Base-by-base conservation (phyloP, 495 filamentous ascomycete species). In the Penicillium daleae region DNA sequence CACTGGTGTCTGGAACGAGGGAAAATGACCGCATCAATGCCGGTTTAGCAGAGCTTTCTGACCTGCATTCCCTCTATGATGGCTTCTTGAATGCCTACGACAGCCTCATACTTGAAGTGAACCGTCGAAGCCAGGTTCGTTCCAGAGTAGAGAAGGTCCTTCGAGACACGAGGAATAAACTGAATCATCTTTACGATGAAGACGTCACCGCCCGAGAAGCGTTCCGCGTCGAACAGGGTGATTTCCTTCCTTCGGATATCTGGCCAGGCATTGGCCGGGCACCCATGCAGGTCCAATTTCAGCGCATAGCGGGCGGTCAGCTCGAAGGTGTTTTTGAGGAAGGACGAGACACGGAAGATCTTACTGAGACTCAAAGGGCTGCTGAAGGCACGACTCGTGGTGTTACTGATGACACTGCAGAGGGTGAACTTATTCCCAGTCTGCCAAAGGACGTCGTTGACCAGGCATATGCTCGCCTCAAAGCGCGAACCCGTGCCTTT, bases 231-330 rank as follows among this genome's bases (percentile, higher is more conserved):
- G 91, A 97, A 61, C 86, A 93, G 21, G 93, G 92, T 3, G 91
- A 96, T 61, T 95, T 86, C 69, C 74, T 99, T 21, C 95, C 95
- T 0, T 86, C 87, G 3, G 96, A 97, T 68, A 87, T 99, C 42
- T 99, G 94, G 95, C 88, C 88, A 0, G 91, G 89, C 6, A 77
- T 91, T 29, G 80, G 82, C 57, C 79, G 84, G 49, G 81, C 80
- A 32, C 88, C 89, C 27, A 78, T 81, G 67, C 80, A 82, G 50
- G 87, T 86, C 53, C 76, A 86, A 54, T 80, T 91, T 24, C 66
- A 66, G 9, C 71, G 79, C 9, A 69, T 81, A 55, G 69, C 75
- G 3, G 79, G 79, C 1, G 78, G 76, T 19, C 69, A 69, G 21
- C 64, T 80, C 0, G 71, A 76, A 48, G 66, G 63, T 49, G 64